Evolutionary conservation across 2,329 filamentous ascomycete species (phyloP).

Genomic region (Pseudocercospora ulei): DNA sequence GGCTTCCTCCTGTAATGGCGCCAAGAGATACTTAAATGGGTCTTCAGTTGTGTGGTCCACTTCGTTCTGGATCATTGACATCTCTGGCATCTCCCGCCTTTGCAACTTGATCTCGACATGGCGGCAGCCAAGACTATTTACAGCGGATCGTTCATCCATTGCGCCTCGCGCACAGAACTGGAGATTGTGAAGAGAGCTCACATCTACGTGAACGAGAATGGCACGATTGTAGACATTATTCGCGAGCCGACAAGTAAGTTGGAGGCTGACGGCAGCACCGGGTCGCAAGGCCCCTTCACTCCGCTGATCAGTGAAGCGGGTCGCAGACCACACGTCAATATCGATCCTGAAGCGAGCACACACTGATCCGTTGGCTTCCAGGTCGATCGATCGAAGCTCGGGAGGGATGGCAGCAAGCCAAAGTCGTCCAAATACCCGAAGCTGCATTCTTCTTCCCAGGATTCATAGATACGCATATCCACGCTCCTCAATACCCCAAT

Average conservation of each 20-base stretch:
- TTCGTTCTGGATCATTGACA: neutral
- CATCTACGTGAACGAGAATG: constrained; percentile 46
- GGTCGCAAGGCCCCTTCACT: no score
- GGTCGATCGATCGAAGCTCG: no score
- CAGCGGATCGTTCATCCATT: constrained; percentile 54
- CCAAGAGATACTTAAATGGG: constrained; percentile 7
- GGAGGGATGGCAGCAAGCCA: constrained; percentile 36
- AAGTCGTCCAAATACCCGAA: constrained; percentile 37
- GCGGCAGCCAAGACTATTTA: constrained; percentile 41
- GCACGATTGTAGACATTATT: constrained; percentile 44
- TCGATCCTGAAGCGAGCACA: no score
- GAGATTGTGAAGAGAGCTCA: constrained; percentile 42
- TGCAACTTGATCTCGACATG: constrained; percentile 7
- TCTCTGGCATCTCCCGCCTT: neutral
- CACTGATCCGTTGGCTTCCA: no score
- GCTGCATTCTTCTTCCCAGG: constrained; percentile 73
- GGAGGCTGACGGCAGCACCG: no score
- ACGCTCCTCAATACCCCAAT: constrained; percentile 92
- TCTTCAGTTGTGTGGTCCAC: neutral
- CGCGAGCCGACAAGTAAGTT: constrained; percentile 28
- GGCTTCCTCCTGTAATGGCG: constrained; percentile 3
- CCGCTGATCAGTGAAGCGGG: no score
- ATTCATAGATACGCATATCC: constrained; percentile 87
- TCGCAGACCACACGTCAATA: no score
- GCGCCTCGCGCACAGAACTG: constrained; percentile 40